Evolutionary conservation across 768 basidiomycete genomes (phyloP).

Genomic region (Naematelia aurantialba): DNA sequence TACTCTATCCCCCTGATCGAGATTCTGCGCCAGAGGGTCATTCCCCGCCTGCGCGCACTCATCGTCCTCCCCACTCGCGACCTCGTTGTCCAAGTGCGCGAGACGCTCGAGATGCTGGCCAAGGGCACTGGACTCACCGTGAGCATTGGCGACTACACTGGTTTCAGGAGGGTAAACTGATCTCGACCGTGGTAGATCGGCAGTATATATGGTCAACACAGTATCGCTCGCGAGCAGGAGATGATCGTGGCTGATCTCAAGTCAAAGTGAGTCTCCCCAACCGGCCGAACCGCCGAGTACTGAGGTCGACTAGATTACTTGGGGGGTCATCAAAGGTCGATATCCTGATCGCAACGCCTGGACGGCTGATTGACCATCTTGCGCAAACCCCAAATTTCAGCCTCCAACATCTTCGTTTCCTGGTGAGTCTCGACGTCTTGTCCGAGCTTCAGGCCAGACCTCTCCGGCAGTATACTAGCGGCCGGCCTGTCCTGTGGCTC

Average conservation of each 20-base stretch:
- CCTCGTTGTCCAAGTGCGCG: constrained; percentile 83
- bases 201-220: constrained; percentile 86
- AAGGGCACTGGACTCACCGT: constrained; percentile 88
- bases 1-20: constrained; percentile 91
- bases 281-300: background rate
- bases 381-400: constrained; percentile 83
- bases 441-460: background rate
- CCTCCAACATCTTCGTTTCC: constrained; percentile 88
- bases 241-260: constrained; percentile 66
- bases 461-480: too few relatives aligned
- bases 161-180: too few relatives aligned
- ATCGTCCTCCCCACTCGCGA: constrained; percentile 91
- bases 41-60: constrained; percentile 81
- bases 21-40: constrained; percentile 67
- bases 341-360: constrained; percentile 91
- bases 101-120: constrained; percentile 78
- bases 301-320: constrained; percentile 55
- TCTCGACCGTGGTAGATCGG: constrained; percentile 66
- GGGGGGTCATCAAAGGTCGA: constrained; percentile 91
- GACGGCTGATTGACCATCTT: constrained; percentile 89
- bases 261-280: constrained; percentile 53
- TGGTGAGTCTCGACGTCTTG: constrained; percentile 60
- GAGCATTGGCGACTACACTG: too few relatives aligned
- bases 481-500: too few relatives aligned
- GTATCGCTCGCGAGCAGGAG: constrained; percentile 84